These are phyloP conservation scores for Teratosphaeria zuluensis DNA, from an alignment of 2,329 filamentous ascomycete species.

Conservation along the genomic window DNA sequence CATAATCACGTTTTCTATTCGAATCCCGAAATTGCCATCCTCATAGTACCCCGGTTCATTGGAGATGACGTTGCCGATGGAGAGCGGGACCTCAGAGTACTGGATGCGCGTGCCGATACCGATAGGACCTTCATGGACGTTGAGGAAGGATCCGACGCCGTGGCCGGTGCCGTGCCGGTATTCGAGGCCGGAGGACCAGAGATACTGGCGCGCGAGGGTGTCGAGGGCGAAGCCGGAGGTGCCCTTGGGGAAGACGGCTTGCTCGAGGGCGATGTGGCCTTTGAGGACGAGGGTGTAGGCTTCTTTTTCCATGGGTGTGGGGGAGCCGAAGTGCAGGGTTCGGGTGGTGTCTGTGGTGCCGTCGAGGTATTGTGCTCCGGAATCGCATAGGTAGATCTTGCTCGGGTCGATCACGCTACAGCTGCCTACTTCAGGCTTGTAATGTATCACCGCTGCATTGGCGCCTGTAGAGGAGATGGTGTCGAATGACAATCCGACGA, in stretches of 20 bases:
- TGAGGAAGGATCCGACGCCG: constrained; percentile 87
- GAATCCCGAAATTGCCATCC: constrained; percentile 86
- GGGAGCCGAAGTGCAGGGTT: constrained; percentile 82
- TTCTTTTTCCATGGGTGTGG: constrained; percentile 72
- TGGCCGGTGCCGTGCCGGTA: constrained; percentile 96
- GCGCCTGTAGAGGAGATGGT: constrained; percentile 93
- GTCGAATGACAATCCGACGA: constrained; percentile 83
- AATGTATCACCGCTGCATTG: constrained; percentile 92
- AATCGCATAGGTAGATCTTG: constrained; percentile 89
- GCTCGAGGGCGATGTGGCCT: constrained; percentile 81
- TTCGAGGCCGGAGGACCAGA: constrained; percentile 89
- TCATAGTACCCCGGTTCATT: constrained; percentile 96
- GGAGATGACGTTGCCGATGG: constrained; percentile 89
- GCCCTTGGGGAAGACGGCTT: constrained; percentile 83
- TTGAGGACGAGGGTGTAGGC: constrained; percentile 92
- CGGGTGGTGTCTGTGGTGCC: constrained; percentile 94
- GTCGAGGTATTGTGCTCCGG: constrained; percentile 90
- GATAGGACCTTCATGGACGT: constrained; percentile 95
- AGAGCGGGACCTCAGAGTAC: constrained; percentile 80
- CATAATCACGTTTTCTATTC: constrained; percentile 93
- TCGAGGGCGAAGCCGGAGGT: constrained; percentile 91
- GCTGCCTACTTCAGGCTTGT: constrained; percentile 73
- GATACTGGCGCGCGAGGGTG: constrained; percentile 73
- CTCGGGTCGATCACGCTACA: constrained; percentile 78
- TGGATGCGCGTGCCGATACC: constrained; percentile 88